These are phyloP conservation scores for Silene latifolia DNA, from an alignment of 148 eudicot species.

Conservation along the genomic window DNA sequence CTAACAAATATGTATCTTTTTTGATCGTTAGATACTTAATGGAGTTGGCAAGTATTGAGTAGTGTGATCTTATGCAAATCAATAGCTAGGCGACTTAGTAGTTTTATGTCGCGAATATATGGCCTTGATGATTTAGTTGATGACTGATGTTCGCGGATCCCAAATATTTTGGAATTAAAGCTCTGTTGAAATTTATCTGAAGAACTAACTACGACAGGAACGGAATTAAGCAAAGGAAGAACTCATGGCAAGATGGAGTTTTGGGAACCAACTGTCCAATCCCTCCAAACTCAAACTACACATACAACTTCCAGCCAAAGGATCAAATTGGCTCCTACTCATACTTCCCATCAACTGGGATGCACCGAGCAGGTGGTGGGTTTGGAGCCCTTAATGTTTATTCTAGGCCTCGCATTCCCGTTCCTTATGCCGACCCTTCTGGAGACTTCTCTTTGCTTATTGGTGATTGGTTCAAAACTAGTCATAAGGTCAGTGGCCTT, in stretches of 20 bases:
- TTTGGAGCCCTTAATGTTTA: conserved; percentile 84
- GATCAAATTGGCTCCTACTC: conserved; percentile 94
- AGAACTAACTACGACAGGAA: conserved; percentile 44
- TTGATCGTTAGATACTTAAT: too few relatives aligned
- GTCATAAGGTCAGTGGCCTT: conserved; percentile 54
- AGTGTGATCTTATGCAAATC: too few relatives aligned
- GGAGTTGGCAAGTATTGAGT: too few relatives aligned
- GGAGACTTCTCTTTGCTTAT: conserved; percentile 75
- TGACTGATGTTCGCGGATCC: too few relatives aligned
- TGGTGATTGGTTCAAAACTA: conserved; percentile 81
- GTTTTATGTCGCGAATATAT: too few relatives aligned
- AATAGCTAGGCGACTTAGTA: too few relatives aligned
- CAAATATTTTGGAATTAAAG: too few relatives aligned
- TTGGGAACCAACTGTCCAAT: conserved; percentile 94
- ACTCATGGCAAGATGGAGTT: conserved; percentile 98
- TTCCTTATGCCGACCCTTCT: conserved; percentile 74
- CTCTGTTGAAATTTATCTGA: not conserved
- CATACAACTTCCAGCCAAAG: conserved; percentile 84
- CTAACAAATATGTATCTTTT: too few relatives aligned
- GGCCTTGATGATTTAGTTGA: too few relatives aligned
- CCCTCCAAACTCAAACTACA: conserved; percentile 70
- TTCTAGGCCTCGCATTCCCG: conserved; percentile 67
- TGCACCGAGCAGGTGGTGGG: conserved; percentile 89
- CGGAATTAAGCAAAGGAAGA: conserved; percentile 96
- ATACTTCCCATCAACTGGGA: conserved; percentile 78